Conservation (phyloP, 179 eudicot species). For the Drosera spatulata region DNA sequence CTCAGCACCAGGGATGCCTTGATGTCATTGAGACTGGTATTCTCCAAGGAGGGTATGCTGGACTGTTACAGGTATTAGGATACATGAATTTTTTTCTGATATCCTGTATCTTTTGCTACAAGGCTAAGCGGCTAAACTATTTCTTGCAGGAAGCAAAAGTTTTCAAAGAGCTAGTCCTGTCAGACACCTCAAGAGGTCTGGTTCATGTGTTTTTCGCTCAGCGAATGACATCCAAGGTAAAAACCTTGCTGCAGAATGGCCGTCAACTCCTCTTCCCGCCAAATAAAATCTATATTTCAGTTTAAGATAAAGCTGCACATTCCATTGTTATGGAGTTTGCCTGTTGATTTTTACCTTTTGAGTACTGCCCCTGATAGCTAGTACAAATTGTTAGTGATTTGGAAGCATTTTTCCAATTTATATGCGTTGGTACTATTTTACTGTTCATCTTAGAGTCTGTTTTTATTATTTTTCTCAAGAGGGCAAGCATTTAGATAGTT, state of each 20-base stretch:
- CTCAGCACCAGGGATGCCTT: conserved; percentile 83
- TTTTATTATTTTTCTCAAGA: no score
- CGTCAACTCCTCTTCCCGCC: no score
- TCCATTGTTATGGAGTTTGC: no score
- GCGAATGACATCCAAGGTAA: conserved; percentile 79
- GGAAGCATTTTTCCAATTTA: no score
- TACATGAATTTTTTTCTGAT: not conserved
- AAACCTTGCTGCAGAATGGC: not conserved
- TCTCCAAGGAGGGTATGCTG: conserved; percentile 70
- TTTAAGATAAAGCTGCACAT: no score
- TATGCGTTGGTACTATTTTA: no score
- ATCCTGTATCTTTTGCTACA: not conserved
- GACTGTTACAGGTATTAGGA: conserved; percentile 60
- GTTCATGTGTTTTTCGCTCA: conserved; percentile 82
- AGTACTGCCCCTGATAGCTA: no score
- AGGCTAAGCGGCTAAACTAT: conserved; percentile 2
- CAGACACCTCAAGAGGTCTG: conserved; percentile 66
- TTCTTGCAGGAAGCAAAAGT: conserved; percentile 50
- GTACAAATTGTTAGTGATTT: no score
- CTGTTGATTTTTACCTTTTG: no score
- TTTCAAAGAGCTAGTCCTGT: conserved; percentile 40
- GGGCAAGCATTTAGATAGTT: no score
- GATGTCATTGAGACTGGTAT: conserved; percentile 84
- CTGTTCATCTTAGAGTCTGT: no score
- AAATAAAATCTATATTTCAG: no score